Conservation (phyloP, 2,329 filamentous ascomycete genomes). For the Botrytis cinerea region DNA sequence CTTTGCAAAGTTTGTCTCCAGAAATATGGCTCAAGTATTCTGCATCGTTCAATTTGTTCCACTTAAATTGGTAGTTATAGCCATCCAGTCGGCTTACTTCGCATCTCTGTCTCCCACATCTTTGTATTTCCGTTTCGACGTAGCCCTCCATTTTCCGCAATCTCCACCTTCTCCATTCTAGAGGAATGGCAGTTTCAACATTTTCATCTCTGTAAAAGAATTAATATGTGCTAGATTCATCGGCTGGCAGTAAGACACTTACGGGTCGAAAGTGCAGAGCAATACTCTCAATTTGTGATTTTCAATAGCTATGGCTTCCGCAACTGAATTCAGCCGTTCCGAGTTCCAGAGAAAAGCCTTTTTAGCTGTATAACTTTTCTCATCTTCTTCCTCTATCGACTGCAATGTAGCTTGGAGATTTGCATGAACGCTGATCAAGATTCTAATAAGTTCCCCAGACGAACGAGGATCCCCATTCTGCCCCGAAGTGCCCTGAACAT, state of each 20-base stretch:
- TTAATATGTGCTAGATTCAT: background rate
- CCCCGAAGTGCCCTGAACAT: background rate
- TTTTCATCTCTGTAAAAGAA: background rate
- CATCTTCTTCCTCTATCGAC: background rate
- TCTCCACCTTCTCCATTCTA: background rate
- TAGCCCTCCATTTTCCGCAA: background rate
- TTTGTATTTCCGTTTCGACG: slow-evolving; percentile 16
- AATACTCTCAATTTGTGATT: slow-evolving; percentile 18
- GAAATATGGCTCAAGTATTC: slow-evolving; percentile 7
- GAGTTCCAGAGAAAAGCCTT: background rate
- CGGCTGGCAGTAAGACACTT: background rate
- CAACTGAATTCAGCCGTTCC: no score
- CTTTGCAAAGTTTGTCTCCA: background rate
- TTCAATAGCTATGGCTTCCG: background rate
- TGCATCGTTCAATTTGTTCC: slow-evolving; percentile 10
- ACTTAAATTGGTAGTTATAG: slow-evolving; percentile 12
- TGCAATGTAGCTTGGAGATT: background rate
- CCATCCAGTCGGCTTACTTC: background rate
- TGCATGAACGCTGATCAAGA: slow-evolving; percentile 1
- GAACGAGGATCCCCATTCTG: background rate
- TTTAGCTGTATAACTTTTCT: background rate
- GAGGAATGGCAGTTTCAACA: background rate
- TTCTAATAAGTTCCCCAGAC: background rate
- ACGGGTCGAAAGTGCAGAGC: slow-evolving; percentile 19
- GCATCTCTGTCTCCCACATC: slow-evolving; percentile 4